These are phyloP conservation scores for Entomortierella beljakovae DNA, from an alignment of 192 early-diverging fungal species.

Conservation along the genomic window DNA sequence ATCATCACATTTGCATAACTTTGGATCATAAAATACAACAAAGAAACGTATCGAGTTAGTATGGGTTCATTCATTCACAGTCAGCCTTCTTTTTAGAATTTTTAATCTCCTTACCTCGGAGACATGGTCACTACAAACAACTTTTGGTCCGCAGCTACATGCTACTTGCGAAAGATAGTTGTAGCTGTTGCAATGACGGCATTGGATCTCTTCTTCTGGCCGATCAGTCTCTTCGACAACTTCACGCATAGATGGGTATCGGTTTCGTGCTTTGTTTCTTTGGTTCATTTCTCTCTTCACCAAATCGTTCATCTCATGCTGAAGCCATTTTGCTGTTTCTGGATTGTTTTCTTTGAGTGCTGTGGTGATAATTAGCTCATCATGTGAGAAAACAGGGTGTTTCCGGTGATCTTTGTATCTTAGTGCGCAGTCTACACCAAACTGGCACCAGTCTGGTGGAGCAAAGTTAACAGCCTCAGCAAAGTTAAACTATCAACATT, in stretches of 20 bases:
- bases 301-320: conserved; percentile 61
- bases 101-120: conserved; percentile 39
- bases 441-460: conserved; percentile 89
- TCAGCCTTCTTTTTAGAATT: no score
- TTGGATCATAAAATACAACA: not conserved
- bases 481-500: conserved; percentile 85
- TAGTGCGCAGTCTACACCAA: conserved; percentile 80
- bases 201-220: conserved; percentile 72
- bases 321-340: conserved; percentile 60
- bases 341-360: conserved; percentile 52
- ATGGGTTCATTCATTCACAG: no score
- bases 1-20: conserved; percentile 55
- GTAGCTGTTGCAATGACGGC: conserved; percentile 76
- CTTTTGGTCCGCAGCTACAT: conserved; percentile 70
- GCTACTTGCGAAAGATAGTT: conserved; percentile 76
- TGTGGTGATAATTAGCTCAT: conserved; percentile 84
- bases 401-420: conserved; percentile 84
- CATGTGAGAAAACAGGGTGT: conserved; percentile 95
- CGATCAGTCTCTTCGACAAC: conserved; percentile 58
- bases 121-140: conserved; percentile 74
- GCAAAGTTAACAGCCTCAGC: conserved; percentile 99
- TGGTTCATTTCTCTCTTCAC: conserved; percentile 65
- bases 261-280: conserved; percentile 52
- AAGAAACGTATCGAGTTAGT: not conserved
- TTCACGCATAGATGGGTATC: conserved; percentile 53